A percentile compares a stretch with the other conserved stretches of the same genome.
Evolutionary conservation across 371 early-diverging fungal genomes (phyloP).

Genomic region (Lichtheimia hyalospora): DNA sequence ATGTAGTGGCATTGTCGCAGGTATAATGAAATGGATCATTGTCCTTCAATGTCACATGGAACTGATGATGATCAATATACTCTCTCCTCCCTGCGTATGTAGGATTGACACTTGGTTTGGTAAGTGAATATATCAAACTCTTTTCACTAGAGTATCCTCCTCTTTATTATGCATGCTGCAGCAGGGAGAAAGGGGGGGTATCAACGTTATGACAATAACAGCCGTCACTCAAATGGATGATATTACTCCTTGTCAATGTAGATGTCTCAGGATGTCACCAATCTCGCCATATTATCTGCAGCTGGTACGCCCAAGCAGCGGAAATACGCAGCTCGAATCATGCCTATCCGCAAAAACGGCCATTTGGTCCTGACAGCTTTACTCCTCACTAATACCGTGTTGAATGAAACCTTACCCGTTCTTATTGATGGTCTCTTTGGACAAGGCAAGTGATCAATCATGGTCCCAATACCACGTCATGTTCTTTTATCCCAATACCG

Average conservation of each 20-base stretch:
- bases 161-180: too few relatives aligned
- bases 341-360: conserved; percentile 66
- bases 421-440: conserved; percentile 64
- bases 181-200: too few relatives aligned
- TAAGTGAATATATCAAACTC: conserved; percentile 8
- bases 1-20: conserved; percentile 82
- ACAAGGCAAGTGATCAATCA: conserved; percentile 28
- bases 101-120: conserved; percentile 46
- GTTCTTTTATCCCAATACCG: not conserved
- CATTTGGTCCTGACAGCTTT: conserved; percentile 80
- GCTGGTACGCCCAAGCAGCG: conserved; percentile 68
- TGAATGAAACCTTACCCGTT: conserved; percentile 87
- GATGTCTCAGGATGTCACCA: conserved; percentile 73
- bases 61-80: too few relatives aligned
- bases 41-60: too few relatives aligned
- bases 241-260: conserved; percentile 5
- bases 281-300: conserved; percentile 55
- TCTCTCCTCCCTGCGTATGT: not conserved
- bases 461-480: too few relatives aligned
- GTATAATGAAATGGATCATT: conserved; percentile 29
- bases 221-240: too few relatives aligned
- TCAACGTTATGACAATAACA: too few relatives aligned
- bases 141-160: not conserved
- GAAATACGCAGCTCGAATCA: conserved; percentile 57
- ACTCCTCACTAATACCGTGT: conserved; percentile 75